Conservation (phyloP, 805 yeast species). For the Myxozyma monticola region DNA sequence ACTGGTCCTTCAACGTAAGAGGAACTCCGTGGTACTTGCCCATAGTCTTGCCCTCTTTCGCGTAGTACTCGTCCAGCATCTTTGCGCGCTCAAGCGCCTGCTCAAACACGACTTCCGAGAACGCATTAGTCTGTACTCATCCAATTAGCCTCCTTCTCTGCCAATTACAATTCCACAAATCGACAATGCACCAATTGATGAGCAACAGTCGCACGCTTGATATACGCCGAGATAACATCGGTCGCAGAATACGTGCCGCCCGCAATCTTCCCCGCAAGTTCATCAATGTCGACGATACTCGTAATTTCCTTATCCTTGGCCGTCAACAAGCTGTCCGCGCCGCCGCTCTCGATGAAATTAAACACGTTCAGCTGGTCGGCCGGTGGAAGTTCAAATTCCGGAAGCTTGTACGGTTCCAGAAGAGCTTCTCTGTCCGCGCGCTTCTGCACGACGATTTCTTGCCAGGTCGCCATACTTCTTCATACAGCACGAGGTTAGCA, state of each 20-base stretch:
- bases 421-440: slow-evolving; percentile 30
- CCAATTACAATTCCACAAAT: no score
- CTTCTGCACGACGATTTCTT: slow-evolving; percentile 30
- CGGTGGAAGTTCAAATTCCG: slow-evolving; percentile 30
- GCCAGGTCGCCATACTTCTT: slow-evolving; percentile 30
- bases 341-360: slow-evolving; percentile 27
- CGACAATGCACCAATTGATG: slow-evolving; percentile 23
- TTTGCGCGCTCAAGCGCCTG: slow-evolving; percentile 60
- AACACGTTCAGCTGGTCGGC: slow-evolving; percentile 29
- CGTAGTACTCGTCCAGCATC: slow-evolving; percentile 53
- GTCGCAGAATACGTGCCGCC: slow-evolving; percentile 44
- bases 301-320: slow-evolving; percentile 35
- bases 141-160: no score
- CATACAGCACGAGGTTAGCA: no score
- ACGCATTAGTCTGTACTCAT: slow-evolving; percentile 35
- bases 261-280: slow-evolving; percentile 28
- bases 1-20: slow-evolving; percentile 65
- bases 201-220: slow-evolving; percentile 32
- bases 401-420: slow-evolving; percentile 32
- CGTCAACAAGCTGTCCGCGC: slow-evolving; percentile 29
- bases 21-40: slow-evolving; percentile 75
- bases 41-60: slow-evolving; percentile 48
- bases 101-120: slow-evolving; percentile 49
- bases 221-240: slow-evolving; percentile 50
- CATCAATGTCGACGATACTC: slow-evolving; percentile 26